These are phyloP conservation scores for Gracilariopsis chorda DNA, from an alignment of 23 red algal genomes.

Conservation along the genomic window DNA sequence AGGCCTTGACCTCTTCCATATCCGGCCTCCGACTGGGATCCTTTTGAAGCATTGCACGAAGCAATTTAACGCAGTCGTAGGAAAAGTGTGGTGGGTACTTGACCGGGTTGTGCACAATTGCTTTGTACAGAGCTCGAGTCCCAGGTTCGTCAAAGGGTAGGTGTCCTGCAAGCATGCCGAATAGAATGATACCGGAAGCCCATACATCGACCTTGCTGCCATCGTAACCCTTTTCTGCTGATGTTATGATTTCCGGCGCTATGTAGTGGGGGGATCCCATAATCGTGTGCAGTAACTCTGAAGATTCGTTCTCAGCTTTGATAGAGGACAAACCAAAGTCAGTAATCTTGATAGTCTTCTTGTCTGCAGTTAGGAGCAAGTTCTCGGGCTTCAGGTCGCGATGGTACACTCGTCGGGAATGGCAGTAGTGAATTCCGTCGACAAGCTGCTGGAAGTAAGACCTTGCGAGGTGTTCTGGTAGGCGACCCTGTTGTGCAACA, in stretches of 20 bases:
- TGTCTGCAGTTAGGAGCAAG: constrained; percentile 68
- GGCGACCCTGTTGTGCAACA: constrained; percentile 32
- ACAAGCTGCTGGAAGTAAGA: constrained; percentile 87
- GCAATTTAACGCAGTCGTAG: constrained; percentile 52
- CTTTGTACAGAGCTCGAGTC: constrained; percentile 30
- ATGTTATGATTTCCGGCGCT: constrained; percentile 92
- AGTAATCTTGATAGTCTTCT: constrained; percentile 78
- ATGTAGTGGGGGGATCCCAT: constrained; percentile 94
- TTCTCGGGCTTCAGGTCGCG: constrained; percentile 98
- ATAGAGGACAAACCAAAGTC: constrained; percentile 94
- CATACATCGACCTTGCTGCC: constrained; percentile 88
- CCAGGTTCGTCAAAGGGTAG: constrained; percentile 89
- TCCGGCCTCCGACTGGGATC: constrained; percentile 53
- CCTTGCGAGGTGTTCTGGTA: constrained; percentile 44
- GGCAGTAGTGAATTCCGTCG: constrained; percentile 84
- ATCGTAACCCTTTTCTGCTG: constrained; percentile 67
- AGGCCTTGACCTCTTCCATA: constrained; percentile 69
- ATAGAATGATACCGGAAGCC: constrained; percentile 91
- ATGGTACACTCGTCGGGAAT: constrained; percentile 85
- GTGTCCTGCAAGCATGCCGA: constrained; percentile 85
- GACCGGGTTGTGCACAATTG: constrained; percentile 58
- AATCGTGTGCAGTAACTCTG: constrained; percentile 83
- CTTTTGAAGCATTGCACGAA: constrained; percentile 74
- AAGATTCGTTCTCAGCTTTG: constrained; percentile 58
- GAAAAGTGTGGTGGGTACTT: constrained; percentile 55